Evolutionary conservation across 83 land plant genomes (phyloP), one percentile per base, ranked within the genome.

Genomic region (Picea abies): DNA sequence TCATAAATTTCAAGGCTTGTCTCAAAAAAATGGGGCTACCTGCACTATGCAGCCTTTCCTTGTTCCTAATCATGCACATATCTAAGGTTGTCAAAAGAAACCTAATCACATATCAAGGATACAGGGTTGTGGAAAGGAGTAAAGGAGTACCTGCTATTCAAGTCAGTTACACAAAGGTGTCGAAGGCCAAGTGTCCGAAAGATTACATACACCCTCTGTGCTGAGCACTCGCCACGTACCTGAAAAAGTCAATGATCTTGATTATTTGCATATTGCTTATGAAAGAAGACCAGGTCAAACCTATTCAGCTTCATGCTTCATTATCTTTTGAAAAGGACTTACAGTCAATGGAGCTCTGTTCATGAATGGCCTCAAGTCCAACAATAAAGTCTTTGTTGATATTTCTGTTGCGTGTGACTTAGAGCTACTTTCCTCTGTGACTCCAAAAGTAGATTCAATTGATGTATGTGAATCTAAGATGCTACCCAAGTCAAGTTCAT

Each of bases 291-390:
- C 20, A 73, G 77, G 52, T 73, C 77, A 73, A 44, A 73, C 25
- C 10, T 20, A 11, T 10, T 19, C n/a, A 73, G 25, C 47, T n/a
- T 73, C 77, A 20, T 41, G 56, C 49, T 19, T 67, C 16, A 25
- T 67, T 32, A 11, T 67, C 70, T 32, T 67, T 29, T 41, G 60
- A 12, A 75, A 84, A 66, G 47, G 56, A 73, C 89, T 80, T 83
- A 88, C 89, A 44, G 89, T 89, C 44, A 89, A 22, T 25, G 90
- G 89, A 62, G 89, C 89, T 58, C 89, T 83, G 41, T 86, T 86
- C 86, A 89, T 87, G 60, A 84, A 89, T 4, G 89, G 89, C 69
- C 90, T 76, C 67, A 89, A 68, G 84, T 89, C 89, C 49, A 89
- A 17, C 26, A 86, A 86, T 56, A 83, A 19, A 5, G 72, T 56